Conservation (phyloP, 2,329 filamentous ascomycete genomes). For the Blastomyces silverae region DNA sequence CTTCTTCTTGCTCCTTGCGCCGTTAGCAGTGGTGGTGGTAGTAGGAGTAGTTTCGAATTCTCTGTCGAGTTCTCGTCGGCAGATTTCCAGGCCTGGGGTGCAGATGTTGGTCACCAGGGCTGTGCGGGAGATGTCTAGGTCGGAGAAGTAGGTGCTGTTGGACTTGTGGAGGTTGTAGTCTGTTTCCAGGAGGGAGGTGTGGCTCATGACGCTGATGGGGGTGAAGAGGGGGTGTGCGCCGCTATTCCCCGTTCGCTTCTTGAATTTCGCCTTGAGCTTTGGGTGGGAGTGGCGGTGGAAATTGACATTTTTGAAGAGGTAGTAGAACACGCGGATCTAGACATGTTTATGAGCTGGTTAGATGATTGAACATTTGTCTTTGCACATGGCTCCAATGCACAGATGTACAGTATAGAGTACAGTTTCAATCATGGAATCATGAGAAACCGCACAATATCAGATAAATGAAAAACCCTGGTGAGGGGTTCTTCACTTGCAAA, state of each 20-base stretch:
- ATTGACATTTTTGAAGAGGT: constrained; percentile 51
- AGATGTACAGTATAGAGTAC: neutral
- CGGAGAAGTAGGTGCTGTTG: constrained; percentile 78
- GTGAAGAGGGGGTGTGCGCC: constrained; percentile 61
- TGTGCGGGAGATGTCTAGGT: constrained; percentile 75
- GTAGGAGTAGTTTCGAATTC: constrained; percentile 35
- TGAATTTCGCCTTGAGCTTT: constrained; percentile 33
- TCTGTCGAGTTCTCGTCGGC: constrained; percentile 49
- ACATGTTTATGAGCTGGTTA: constrained; percentile 6
- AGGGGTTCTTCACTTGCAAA: neutral
- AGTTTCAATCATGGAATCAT: too few species aligned
- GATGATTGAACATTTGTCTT: neutral
- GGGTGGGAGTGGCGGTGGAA: constrained; percentile 46
- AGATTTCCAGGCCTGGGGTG: constrained; percentile 49
- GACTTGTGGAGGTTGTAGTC: constrained; percentile 84
- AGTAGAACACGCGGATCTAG: constrained; percentile 54
- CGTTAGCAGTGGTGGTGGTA: neutral
- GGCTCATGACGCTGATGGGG: constrained; percentile 59
- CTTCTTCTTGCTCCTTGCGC: constrained; percentile 38
- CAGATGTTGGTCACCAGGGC: constrained; percentile 68
- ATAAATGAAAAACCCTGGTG: neutral
- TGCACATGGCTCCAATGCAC: neutral
- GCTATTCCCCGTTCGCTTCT: constrained; percentile 31
- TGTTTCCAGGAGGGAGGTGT: constrained; percentile 66
- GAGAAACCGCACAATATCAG: neutral